Conservation (phyloP, 2,329 filamentous ascomycete genomes). For the Scopulariopsis brevicaulis region DNA sequence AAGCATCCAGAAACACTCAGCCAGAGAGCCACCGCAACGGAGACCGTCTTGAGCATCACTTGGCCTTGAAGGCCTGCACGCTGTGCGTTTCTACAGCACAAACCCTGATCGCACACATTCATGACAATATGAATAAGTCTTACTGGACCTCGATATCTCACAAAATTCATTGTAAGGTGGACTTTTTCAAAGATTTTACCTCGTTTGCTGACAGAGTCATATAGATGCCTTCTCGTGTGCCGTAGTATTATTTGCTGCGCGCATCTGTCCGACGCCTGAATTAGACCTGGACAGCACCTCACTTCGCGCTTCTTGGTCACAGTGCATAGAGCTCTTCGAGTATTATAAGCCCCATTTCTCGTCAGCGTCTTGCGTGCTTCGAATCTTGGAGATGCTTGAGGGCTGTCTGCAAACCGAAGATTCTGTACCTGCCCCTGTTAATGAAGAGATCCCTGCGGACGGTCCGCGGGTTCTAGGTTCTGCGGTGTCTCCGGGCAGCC, state of each 20-base stretch:
- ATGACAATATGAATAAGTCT: constrained; percentile 2
- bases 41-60: not conserved
- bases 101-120: constrained; percentile 3
- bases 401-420: not conserved
- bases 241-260: constrained; percentile 2
- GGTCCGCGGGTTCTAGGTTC: not conserved
- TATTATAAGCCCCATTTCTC: constrained; percentile 3
- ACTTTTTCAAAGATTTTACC: not conserved
- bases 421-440: not conserved
- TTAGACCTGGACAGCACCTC: not conserved
- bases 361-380: constrained; percentile 3
- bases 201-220: not conserved
- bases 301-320: not conserved
- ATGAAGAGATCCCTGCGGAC: not conserved
- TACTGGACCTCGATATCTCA: constrained; percentile 6
- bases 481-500: not conserved
- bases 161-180: constrained; percentile 3
- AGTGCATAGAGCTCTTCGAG: constrained; percentile 4
- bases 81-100: constrained; percentile 3
- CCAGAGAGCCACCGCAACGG: not conserved
- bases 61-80: constrained; percentile 1
- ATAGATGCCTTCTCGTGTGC: constrained; percentile 4
- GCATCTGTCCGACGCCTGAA: not conserved
- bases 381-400: constrained; percentile 3
- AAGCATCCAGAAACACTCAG: not conserved